Evolutionary conservation across 2,329 filamentous ascomycete genomes (phyloP).

Genomic region (Claviceps lovelessii): DNA sequence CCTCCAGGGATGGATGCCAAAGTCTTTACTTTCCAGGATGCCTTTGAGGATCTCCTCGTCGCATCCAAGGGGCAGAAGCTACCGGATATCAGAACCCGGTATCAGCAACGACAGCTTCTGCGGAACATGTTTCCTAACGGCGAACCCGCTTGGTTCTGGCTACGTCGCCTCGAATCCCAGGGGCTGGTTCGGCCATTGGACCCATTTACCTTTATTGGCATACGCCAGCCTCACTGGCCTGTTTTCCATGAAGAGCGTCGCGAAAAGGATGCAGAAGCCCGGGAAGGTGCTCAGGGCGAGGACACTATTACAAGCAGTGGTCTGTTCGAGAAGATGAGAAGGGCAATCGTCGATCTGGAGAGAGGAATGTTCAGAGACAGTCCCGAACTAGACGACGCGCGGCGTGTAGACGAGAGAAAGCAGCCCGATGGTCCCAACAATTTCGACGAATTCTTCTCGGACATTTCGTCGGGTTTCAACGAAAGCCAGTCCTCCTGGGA

Average conservation of each 20-base stretch:
- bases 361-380: slow-evolving; percentile 3
- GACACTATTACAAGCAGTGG: slow-evolving; percentile 4
- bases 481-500: slow-evolving; percentile 26
- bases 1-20: slow-evolving; percentile 21
- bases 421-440: slow-evolving; percentile 14
- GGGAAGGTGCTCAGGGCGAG: slow-evolving; percentile 10
- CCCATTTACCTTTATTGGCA: slow-evolving; percentile 7
- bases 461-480: slow-evolving; percentile 23
- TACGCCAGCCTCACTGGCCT: slow-evolving; percentile 13
- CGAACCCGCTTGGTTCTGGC: slow-evolving; percentile 29
- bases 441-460: slow-evolving; percentile 28
- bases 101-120: slow-evolving; percentile 23
- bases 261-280: slow-evolving; percentile 13
- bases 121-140: slow-evolving; percentile 24
- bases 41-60: slow-evolving; percentile 43
- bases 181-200: slow-evolving; percentile 22
- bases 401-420: not conserved
- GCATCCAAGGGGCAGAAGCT: slow-evolving; percentile 29
- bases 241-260: slow-evolving; percentile 18
- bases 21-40: slow-evolving; percentile 39
- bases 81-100: slow-evolving; percentile 23
- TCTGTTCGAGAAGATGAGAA: slow-evolving; percentile 6
- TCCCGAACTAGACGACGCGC: not conserved
- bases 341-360: slow-evolving; percentile 3
- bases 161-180: slow-evolving; percentile 22